Evolutionary conservation across 2,329 filamentous ascomycete species (phyloP), one percentile per base, ranked within the genome.

Genomic region (Ploettnerulaceae sp.): DNA sequence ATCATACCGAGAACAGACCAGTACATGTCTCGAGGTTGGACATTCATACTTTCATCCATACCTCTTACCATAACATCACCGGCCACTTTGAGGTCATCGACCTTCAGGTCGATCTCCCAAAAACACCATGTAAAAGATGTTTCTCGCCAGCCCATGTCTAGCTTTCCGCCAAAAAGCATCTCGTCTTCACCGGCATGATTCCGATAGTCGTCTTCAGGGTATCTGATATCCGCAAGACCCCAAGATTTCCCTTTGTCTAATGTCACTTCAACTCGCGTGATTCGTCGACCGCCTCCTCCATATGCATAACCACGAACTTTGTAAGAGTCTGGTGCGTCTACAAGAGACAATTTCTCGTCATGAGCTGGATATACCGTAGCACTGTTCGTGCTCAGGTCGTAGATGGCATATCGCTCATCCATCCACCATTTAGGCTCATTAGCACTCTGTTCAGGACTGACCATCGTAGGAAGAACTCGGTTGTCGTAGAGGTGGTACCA

Each of bases 401-500:
- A 95, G 51, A 96, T 95, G 15, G 89, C 89, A 61, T 95, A 95
- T 51, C 87, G 77, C 54, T 95, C 89, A 62, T 96, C 90, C 58
- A 72, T 83, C 90, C 90, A 96, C 70, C 82, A 87, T 17, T 83
- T 77, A 0, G 81, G 78, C 43, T 89, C 72, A 52, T 84, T 78
- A 2, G 82, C 82, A 48, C 86, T 84, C 62, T 84, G 82, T 56
- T 95, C 89, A 0, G 90, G 89, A 8, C 82, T 84, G 12, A 95
- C 75, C 76, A 82, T 90, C 0, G 89, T 95, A 55, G 90, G 90
- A 29, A 96, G 69, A 1, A 96, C 89, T 48, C 89, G 74, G 63
- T 96, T 96, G 64, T 96, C 90, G 66, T 93, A 90, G 52, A 94
- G 89, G 65, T 96, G 90, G 60, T 95, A 95, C 88, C 89, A 95